Evolutionary conservation across 306 rosid species (phyloP).

Genomic region (Oxytropis ochrocephala): DNA sequence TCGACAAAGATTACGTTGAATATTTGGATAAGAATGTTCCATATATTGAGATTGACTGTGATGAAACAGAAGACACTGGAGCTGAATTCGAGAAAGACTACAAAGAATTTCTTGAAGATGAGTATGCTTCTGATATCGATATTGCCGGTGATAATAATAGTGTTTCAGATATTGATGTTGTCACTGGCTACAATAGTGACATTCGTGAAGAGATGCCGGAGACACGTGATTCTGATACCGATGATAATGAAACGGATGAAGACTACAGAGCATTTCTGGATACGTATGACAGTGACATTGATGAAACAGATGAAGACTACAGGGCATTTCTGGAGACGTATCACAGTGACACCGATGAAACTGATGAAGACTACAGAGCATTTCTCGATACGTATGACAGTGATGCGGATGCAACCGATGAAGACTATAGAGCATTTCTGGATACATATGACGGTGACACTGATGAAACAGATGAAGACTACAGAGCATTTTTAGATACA

Average conservation of each 20-base stretch:
- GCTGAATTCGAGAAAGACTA: too few species aligned
- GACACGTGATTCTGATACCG: too few species aligned
- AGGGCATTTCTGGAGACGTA: not conserved
- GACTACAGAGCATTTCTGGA: not conserved
- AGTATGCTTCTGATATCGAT: too few species aligned
- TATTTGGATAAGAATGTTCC: not conserved
- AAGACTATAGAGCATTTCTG: constrained; percentile 25
- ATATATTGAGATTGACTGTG: too few species aligned
- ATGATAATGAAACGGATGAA: too few species aligned
- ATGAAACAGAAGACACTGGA: too few species aligned
- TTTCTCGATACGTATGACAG: not conserved
- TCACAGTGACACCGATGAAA: not conserved
- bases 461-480: constrained; percentile 16
- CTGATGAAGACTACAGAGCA: constrained; percentile 20
- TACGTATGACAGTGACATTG: not conserved
- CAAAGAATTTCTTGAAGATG: too few species aligned
- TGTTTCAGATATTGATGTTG: too few species aligned
- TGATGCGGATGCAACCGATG: not conserved
- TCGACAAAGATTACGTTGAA: not conserved
- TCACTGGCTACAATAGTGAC: not conserved
- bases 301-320: too few species aligned
- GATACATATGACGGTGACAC: not conserved
- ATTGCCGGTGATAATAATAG: not conserved
- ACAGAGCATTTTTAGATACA: constrained; percentile 3
- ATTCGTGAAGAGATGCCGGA: too few species aligned